Evolutionary conservation across 345 rosid species (phyloP).

Genomic region (Brassica rapa): DNA sequence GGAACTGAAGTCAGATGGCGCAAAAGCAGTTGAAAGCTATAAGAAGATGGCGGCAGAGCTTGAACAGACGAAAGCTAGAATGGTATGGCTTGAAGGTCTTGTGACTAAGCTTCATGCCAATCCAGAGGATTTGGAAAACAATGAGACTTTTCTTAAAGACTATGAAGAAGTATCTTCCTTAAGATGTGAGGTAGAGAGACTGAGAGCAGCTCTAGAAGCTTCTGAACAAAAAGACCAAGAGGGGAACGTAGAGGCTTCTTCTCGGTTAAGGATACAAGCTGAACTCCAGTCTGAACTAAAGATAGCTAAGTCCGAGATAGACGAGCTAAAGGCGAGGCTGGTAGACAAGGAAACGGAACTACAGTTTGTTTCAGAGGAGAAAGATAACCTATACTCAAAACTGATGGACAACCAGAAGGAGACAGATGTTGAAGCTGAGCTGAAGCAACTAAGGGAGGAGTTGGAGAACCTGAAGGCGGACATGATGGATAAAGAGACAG

Average conservation of each 20-base stretch:
- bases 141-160: conserved; percentile 31
- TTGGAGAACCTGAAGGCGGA: conserved; percentile 60
- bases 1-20: conserved; percentile 57
- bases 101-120: conserved; percentile 43
- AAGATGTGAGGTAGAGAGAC: conserved; percentile 54
- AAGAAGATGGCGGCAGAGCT: conserved; percentile 62
- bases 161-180: conserved; percentile 52
- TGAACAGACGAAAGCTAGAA: conserved; percentile 61
- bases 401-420: conserved; percentile 48
- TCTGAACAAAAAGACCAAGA: conserved; percentile 28
- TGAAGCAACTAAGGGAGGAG: conserved; percentile 51
- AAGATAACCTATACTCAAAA: conserved; percentile 52
- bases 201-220: conserved; percentile 60
- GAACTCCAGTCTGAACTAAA: conserved; percentile 60
- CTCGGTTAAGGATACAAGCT: conserved; percentile 52
- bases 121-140: conserved; percentile 32
- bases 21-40: conserved; percentile 62
- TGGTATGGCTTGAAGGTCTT: conserved; percentile 58
- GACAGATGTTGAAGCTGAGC: conserved; percentile 43
- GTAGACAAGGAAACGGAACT: conserved; percentile 89
- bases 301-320: conserved; percentile 57
- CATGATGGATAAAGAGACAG: conserved; percentile 76
- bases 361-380: conserved; percentile 80
- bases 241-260: conserved; percentile 31
- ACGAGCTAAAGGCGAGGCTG: conserved; percentile 72